Percentiles rank a stretch among this genome's conserved stretches.
These are phyloP conservation scores for Fusarium robinianum DNA, from an alignment of 2,329 filamentous ascomycete species.

Conservation along the genomic window DNA sequence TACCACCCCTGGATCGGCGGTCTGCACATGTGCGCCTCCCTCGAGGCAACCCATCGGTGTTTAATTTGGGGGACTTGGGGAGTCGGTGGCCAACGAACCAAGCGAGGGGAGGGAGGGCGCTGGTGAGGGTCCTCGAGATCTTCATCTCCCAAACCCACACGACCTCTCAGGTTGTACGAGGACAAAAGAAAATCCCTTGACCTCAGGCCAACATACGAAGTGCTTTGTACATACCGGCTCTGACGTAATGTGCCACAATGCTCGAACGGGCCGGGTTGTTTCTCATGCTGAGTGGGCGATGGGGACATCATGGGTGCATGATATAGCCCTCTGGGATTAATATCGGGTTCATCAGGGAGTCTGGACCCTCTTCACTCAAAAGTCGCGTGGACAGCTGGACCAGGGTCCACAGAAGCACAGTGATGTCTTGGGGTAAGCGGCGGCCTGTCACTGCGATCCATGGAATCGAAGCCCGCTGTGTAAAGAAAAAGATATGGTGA, in stretches of 20 bases:
- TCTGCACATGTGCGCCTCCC: slow-evolving; percentile 26
- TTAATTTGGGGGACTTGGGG: slow-evolving; percentile 28
- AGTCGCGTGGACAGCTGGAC: slow-evolving; percentile 34
- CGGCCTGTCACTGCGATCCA: too few relatives aligned
- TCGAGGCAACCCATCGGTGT: slow-evolving; percentile 28
- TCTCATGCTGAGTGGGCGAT: slow-evolving; percentile 8
- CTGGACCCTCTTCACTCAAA: slow-evolving; percentile 23
- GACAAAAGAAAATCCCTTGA: slow-evolving; percentile 13
- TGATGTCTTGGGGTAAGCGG: slow-evolving; percentile 34
- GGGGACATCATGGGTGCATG: slow-evolving; percentile 25
- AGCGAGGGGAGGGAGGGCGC: too few relatives aligned
- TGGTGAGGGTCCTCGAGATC: slow-evolving; percentile 22
- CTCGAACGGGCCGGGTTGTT: slow-evolving; percentile 16
- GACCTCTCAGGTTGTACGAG: slow-evolving; percentile 8
- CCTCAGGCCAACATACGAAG: slow-evolving; percentile 3
- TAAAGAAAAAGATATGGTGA: too few relatives aligned
- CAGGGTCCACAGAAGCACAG: slow-evolving; percentile 28
- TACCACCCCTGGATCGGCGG: slow-evolving; percentile 36
- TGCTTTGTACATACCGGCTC: slow-evolving; percentile 11
- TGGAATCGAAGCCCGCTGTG: too few relatives aligned
- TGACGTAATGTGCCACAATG: slow-evolving; percentile 12
- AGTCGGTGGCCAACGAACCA: slow-evolving; percentile 16
- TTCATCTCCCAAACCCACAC: slow-evolving; percentile 8
- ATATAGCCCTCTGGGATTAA: slow-evolving; percentile 24
- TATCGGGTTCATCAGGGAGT: slow-evolving; percentile 26